phyloP scores from a whole-genome alignment of 2,329 filamentous ascomycete species.

The Knufia petricola region DNA sequence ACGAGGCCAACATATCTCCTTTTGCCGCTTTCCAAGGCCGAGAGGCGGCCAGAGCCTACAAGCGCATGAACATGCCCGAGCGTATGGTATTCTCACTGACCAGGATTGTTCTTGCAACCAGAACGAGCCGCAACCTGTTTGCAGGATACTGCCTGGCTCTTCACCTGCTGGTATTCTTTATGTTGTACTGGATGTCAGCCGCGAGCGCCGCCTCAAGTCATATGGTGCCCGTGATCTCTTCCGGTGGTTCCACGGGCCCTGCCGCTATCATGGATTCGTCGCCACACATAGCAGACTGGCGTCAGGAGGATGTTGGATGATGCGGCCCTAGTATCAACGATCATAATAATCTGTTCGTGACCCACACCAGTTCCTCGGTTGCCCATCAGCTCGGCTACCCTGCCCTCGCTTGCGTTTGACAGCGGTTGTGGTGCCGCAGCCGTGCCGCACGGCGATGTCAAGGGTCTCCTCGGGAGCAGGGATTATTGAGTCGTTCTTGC shows the following conservation, averaged over 20 bases:
- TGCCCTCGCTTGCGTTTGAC: background rate
- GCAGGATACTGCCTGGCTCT: constrained; percentile 82
- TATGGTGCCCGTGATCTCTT: constrained; percentile 43
- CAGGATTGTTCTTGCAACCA: constrained; percentile 77
- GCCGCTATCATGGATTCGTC: constrained; percentile 12
- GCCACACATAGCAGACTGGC: constrained; percentile 46
- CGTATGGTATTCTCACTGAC: constrained; percentile 84
- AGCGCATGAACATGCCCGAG: constrained; percentile 86
- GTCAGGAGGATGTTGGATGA: constrained; percentile 48
- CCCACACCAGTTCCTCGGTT: too few species aligned
- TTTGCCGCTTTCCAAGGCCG: constrained; percentile 94
- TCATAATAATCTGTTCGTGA: too few species aligned
- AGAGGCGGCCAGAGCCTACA: constrained; percentile 82
- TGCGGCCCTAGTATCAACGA: background rate
- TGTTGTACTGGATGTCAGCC: constrained; percentile 74
- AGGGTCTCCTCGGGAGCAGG: background rate
- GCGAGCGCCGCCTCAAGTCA: constrained; percentile 55
- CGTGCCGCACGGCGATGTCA: background rate
- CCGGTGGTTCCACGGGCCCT: constrained; percentile 32
- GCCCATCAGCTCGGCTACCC: background rate
- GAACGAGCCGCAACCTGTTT: constrained; percentile 87
- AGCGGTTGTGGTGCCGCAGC: background rate
- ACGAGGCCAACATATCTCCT: constrained; percentile 89
- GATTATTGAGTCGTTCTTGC: background rate
- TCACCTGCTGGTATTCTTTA: constrained; percentile 77